Percentiles rank a stretch among this genome's conserved stretches.
Evolutionary conservation across 23 red algal species (phyloP).

Genomic region (Gracilaria domingensis): DNA sequence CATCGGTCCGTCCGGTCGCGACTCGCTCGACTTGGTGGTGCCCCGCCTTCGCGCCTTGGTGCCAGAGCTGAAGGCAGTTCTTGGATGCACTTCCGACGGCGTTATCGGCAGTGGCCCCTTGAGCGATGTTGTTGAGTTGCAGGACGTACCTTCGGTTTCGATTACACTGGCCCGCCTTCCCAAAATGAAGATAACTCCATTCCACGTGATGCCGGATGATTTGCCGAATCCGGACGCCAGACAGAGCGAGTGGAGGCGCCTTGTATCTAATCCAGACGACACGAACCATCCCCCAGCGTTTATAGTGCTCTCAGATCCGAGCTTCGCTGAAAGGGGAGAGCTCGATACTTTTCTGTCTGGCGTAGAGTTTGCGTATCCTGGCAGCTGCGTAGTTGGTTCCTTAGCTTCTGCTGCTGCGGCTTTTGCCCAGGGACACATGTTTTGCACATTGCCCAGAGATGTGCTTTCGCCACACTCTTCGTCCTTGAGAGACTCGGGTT

Average conservation of each 20-base stretch:
- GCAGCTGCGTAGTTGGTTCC: conserved; percentile 46
- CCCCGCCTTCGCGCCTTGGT: conserved; percentile 66
- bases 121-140: conserved; percentile 57
- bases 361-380: conserved; percentile 75
- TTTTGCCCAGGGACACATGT: conserved; percentile 63
- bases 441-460: conserved; percentile 80
- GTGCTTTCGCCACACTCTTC: conserved; percentile 46
- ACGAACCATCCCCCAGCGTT: conserved; percentile 60
- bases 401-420: conserved; percentile 49
- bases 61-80: conserved; percentile 54
- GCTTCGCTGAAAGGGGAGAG: conserved; percentile 61
- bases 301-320: conserved; percentile 64
- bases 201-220: conserved; percentile 81
- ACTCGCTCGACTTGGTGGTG: conserved; percentile 68
- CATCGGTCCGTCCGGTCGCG: conserved; percentile 59
- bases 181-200: conserved; percentile 46
- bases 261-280: conserved; percentile 56
- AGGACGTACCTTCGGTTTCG: conserved; percentile 50
- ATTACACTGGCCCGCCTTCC: conserved; percentile 64
- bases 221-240: conserved; percentile 69
- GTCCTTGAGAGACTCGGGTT: conserved; percentile 57
- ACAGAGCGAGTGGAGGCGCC: conserved; percentile 50
- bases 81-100: conserved; percentile 77
- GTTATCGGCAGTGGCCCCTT: conserved; percentile 57
- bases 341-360: conserved; percentile 66